Base-by-base conservation (phyloP, 2,329 filamentous ascomycete genomes). In the Cylindrodendrum hubeiense region DNA sequence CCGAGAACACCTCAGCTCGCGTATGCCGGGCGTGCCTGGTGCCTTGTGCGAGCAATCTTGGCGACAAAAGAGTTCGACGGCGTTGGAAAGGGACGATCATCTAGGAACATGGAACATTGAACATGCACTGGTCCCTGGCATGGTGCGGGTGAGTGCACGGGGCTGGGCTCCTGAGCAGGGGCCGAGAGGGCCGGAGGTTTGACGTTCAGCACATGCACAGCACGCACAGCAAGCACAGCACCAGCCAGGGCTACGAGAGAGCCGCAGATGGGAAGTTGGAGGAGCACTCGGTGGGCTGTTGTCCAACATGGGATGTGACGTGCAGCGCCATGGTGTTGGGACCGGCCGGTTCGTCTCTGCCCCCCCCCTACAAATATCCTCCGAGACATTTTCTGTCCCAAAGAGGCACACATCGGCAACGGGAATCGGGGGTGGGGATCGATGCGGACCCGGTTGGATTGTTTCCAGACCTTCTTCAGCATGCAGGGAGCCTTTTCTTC, bases 181-280 rank as follows among this genome's bases (percentile, higher is more conserved):
- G 53, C 9, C 17, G 39, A 51, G 47, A 21, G 39, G 28, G 34
- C 50, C 56, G 60, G 60, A 56, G 37, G 64, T 67, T 67, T 67
- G 60, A 67, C 46, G 22, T 64, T 60, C 50, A 60, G 64, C 51
- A 57, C 62, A 55, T 52, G 37, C 55, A 60, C 50, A 56, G 64
- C 55, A 57, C 62, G 41, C 33, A 61, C 39, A 53, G 56, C 47
- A 56, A 58, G 52, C 51, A 28, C 47, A 47, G 63, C 50, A 56
- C 59, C 53, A 61, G 60, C 59, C 53, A 61, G 68, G 52, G 54
- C 66, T 65, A 54, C 71, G 60, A 60, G 66, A 51, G 69, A 55
- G 63, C 65, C 59, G 66, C 70, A 69, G 61, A 69, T 63, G 65
- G 65, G 68, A 74, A 71, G 68, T 72, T 72, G 66, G 62, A 74